Percentiles rank a stretch among this genome's conserved stretches.
These are phyloP conservation scores for Mycena latifolia DNA, from an alignment of 768 basidiomycete species.

Conservation along the genomic window DNA sequence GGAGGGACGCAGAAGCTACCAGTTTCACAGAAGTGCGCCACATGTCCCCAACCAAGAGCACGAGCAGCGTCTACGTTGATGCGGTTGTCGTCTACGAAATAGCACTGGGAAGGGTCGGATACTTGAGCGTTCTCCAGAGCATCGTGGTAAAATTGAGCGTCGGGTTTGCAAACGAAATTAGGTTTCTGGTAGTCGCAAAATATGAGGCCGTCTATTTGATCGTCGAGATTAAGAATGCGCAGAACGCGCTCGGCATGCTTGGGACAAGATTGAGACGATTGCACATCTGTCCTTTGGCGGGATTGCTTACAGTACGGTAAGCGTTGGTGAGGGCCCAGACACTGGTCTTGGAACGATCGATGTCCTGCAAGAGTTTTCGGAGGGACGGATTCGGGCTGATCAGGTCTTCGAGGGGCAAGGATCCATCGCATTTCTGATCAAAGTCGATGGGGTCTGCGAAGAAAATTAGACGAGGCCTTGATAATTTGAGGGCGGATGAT, in stretches of 20 bases:
- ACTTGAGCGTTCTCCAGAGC: slow-evolving; percentile 74
- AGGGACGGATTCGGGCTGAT: slow-evolving; percentile 73
- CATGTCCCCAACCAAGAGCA: slow-evolving; percentile 76
- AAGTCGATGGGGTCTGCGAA: slow-evolving; percentile 83
- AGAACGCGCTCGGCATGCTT: slow-evolving; percentile 89
- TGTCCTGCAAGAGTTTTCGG: slow-evolving; percentile 79
- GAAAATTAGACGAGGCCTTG: slow-evolving; percentile 5
- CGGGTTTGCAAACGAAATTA: slow-evolving; percentile 86
- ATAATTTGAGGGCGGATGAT: slow-evolving; percentile 27
- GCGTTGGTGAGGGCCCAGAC: slow-evolving; percentile 93
- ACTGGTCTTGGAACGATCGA: slow-evolving; percentile 80
- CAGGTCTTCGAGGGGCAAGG: slow-evolving; percentile 85
- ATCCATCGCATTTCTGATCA: slow-evolving; percentile 85
- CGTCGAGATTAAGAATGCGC: slow-evolving; percentile 76
- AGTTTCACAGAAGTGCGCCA: slow-evolving; percentile 82
- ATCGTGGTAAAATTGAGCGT: slow-evolving; percentile 78
- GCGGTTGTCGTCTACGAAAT: slow-evolving; percentile 85
- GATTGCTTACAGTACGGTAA: slow-evolving; percentile 69
- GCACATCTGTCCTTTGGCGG: neutral
- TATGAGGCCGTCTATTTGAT: slow-evolving; percentile 81
- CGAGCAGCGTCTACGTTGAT: slow-evolving; percentile 77
- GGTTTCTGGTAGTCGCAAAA: slow-evolving; percentile 81
- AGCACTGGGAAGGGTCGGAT: slow-evolving; percentile 75
- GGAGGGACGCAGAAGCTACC: slow-evolving; percentile 42
- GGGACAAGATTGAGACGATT: neutral